phyloP scores from a whole-genome alignment of 1,284 basidiomycete species.

The Cutaneotrichosporon cutaneum region DNA sequence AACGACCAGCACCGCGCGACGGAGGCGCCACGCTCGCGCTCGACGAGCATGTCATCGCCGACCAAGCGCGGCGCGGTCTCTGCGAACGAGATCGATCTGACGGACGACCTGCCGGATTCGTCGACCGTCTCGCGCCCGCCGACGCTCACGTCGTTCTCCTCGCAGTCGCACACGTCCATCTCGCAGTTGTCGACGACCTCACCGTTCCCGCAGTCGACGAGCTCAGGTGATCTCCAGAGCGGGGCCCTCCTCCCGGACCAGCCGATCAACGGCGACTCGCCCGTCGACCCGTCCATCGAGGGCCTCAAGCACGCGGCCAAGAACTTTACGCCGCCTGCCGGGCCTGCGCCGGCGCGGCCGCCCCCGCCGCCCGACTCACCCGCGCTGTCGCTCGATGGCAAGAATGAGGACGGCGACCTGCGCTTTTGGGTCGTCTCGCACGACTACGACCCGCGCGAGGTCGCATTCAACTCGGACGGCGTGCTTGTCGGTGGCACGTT shows the following conservation, averaged over 20 bases:
- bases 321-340: slow-evolving; percentile 8
- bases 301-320: slow-evolving; percentile 19
- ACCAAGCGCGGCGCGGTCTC: slow-evolving; percentile 25
- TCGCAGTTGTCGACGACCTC: slow-evolving; percentile 9
- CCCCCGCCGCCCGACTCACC: slow-evolving; percentile 7
- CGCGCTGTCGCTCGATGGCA: slow-evolving; percentile 11
- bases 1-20: neutral
- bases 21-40: slow-evolving; percentile 6
- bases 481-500: slow-evolving; percentile 87
- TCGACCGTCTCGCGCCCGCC: slow-evolving; percentile 11
- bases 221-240: slow-evolving; percentile 7
- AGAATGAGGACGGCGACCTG: slow-evolving; percentile 31
- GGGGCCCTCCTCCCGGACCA: slow-evolving; percentile 2
- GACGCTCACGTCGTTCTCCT: slow-evolving; percentile 12
- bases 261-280: slow-evolving; percentile 13
- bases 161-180: slow-evolving; percentile 14
- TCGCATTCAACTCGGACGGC: slow-evolving; percentile 86
- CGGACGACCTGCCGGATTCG: slow-evolving; percentile 8
- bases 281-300: slow-evolving; percentile 9
- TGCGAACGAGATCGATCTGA: slow-evolving; percentile 42
- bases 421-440: slow-evolving; percentile 50
- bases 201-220: slow-evolving; percentile 10
- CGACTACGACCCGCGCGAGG: slow-evolving; percentile 65
- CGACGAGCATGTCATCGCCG: slow-evolving; percentile 15
- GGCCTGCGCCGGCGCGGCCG: slow-evolving; percentile 11